Conservation (phyloP, 768 basidiomycete species). For the Russula compacta region DNA sequence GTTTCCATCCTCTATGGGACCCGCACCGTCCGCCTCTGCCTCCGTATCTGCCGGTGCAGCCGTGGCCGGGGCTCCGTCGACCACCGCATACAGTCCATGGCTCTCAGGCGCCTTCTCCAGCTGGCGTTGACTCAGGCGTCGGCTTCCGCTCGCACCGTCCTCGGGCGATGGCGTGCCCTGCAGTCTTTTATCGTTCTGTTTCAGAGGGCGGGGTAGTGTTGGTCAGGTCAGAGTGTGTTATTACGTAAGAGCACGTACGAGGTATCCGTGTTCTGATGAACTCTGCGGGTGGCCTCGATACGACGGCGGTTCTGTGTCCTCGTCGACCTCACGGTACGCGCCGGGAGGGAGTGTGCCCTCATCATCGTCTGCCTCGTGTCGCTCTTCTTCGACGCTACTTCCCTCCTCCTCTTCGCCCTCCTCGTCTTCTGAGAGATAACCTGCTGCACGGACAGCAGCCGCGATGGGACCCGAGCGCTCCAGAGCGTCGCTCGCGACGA, state of each 20-base stretch:
- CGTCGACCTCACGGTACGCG: conserved; percentile 29
- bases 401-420: conserved; percentile 53
- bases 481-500: conserved; percentile 90
- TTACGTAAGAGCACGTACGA: conserved; percentile 34
- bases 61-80: neutral
- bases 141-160: conserved; percentile 30
- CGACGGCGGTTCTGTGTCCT: conserved; percentile 50
- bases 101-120: conserved; percentile 70
- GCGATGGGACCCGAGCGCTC: conserved; percentile 89
- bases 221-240: no score
- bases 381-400: conserved; percentile 46
- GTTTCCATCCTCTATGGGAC: conserved; percentile 9
- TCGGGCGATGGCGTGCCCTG: conserved; percentile 9
- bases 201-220: no score
- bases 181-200: conserved; percentile 34
- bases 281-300: conserved; percentile 44
- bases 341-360: conserved; percentile 41
- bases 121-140: conserved; percentile 48
- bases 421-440: conserved; percentile 80
- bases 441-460: conserved; percentile 81
- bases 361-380: conserved; percentile 40
- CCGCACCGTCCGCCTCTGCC: conserved; percentile 20
- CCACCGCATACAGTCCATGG: conserved; percentile 29
- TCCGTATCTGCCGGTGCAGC: neutral
- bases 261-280: conserved; percentile 35